A percentile compares a stretch with the other conserved stretches of the same genome.
Conservation (phyloP, 371 early-diverging fungal genomes). For the Zychaea mexicana region DNA sequence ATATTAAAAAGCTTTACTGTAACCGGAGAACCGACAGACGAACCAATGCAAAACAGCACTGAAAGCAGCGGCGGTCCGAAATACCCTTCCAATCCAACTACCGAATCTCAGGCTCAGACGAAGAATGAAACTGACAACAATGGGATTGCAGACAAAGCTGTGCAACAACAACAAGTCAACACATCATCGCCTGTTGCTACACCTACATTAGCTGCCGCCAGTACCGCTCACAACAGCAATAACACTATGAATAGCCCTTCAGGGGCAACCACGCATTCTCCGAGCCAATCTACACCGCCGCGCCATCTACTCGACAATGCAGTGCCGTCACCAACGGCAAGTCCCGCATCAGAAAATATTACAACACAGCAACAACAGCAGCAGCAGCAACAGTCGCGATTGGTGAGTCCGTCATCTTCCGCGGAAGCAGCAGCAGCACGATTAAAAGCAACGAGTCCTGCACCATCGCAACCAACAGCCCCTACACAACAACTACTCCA, state of each 20-base stretch:
- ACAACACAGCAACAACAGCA: background rate
- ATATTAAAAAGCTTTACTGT: too few species aligned
- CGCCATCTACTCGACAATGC: background rate
- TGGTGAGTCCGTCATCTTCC: too few species aligned
- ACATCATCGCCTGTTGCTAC: background rate
- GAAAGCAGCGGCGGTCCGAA: background rate
- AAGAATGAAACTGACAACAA: background rate
- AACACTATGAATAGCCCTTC: background rate
- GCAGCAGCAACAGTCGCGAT: background rate
- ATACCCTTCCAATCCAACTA: background rate
- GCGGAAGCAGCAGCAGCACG: too few species aligned
- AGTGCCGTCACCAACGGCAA: background rate
- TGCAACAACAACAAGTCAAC: background rate
- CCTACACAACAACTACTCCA: too few species aligned
- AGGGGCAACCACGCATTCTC: slow-evolving; percentile 1
- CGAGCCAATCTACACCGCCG: slow-evolving; percentile 3
- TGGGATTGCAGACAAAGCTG: background rate
- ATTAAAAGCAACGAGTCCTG: background rate
- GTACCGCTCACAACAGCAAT: background rate
- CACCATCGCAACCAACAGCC: too few species aligned
- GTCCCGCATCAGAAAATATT: background rate
- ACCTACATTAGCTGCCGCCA: background rate
- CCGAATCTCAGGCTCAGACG: background rate
- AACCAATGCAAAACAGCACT: background rate
- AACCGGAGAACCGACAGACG: background rate